These are phyloP conservation scores for Prunus campanulata DNA, from an alignment of 306 rosid genomes.

Conservation along the genomic window DNA sequence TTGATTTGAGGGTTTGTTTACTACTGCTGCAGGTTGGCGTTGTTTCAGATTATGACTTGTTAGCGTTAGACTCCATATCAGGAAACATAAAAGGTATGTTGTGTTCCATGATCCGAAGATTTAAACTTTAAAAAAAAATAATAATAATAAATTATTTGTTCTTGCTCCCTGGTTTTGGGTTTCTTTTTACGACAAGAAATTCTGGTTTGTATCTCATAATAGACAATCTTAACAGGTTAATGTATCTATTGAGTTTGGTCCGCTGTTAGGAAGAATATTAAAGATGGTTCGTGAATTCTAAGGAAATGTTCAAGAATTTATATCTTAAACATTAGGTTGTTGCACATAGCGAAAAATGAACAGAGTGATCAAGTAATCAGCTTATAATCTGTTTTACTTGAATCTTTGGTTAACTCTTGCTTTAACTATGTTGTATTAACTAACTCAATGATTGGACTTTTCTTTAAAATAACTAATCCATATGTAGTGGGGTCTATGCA, in stretches of 20 bases:
- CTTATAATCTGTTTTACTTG: background rate
- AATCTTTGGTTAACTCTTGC: background rate
- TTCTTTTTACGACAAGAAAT: background rate
- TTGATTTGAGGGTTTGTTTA: slow-evolving; percentile 8
- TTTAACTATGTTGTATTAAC: background rate
- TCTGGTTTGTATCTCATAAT: background rate
- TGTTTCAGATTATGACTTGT: slow-evolving; percentile 89
- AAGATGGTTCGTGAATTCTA: background rate
- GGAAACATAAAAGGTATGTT: slow-evolving; percentile 38
- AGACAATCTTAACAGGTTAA: background rate
- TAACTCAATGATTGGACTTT: background rate
- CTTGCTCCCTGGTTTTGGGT: background rate
- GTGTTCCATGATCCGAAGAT: background rate
- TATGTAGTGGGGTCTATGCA: background rate
- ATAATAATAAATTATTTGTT: background rate
- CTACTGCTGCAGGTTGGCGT: slow-evolving; percentile 78
- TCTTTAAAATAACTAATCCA: background rate
- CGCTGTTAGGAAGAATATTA: background rate
- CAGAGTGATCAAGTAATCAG: background rate
- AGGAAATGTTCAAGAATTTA: background rate
- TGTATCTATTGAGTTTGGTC: background rate
- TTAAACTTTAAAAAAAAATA: background rate
- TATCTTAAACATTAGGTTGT: background rate
- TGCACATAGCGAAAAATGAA: background rate
- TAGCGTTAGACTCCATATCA: slow-evolving; percentile 95